Base-by-base conservation (phyloP, 352 stramenopile species). In the Globisporangium spinosum region DNA sequence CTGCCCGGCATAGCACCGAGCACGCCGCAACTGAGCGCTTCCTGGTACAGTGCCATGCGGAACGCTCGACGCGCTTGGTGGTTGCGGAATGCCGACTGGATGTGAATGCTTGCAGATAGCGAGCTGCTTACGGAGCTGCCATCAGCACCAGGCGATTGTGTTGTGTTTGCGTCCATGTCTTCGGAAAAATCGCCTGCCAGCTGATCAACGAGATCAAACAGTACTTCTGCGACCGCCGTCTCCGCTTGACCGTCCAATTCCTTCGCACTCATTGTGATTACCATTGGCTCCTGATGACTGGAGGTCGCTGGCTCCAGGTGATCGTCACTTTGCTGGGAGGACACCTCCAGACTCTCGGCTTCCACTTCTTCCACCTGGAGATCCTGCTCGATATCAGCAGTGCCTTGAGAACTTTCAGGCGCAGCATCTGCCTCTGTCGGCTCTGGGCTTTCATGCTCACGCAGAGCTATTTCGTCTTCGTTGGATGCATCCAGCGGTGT, bases 1-100 rank as follows among this genome's bases (percentile, higher is more conserved):
- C 80, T 91, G 22, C 83, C 78, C 2, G 85, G 83, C 83, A 91
- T 91, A 4, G 83, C 85, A 25, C 85, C 85, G 0, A 93, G 75
- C 43, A 93, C 81, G 20, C 82, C 83, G 34, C 81, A 86, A 32
- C 71, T 72, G 29, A 90, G 66, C 1, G 85, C 81, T 61, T 93
- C 80, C 49, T 89, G 70, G 65, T 93, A 91, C 23, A 93, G 65
- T 22, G 83, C 73, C 47, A 85, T 54, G 25, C 80, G 83, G 68
- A 91, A 90, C 15, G 74, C 72, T 5, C 80, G 76, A 23, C 85
- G 77, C 5, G 75, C 70, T 10, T 70, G 72, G 56, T 91, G 77
- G 2, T 83, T 82, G 3, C 85, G 83, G 58, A 83, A 89, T 0
- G 77, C 23, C 1, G 82, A 78, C 70, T 93, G 85, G 62, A 91